Base-by-base conservation (phyloP, 306 rosid species). In the Neltuma alba region DNA sequence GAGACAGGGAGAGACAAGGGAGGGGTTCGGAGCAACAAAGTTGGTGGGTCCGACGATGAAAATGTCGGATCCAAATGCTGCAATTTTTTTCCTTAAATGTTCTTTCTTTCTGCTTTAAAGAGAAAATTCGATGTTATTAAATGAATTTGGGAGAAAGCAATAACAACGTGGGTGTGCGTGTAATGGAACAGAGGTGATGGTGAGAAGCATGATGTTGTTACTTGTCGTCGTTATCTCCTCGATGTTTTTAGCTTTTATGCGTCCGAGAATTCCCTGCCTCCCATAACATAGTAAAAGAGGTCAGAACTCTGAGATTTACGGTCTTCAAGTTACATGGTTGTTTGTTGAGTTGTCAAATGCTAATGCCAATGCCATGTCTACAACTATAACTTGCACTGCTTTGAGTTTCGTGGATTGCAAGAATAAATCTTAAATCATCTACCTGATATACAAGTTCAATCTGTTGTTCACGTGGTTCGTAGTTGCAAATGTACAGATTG, bases 1-100 rank as follows among this genome's bases (percentile, higher is more conserved):
- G 4, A 41, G 37, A 14, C 75, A 40, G 76, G 72, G 55, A 80
- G 81, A 80, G 67, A 77, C 47, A 76, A 23, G 62, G 18, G 23
- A 31, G 54, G 36, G 48, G 21, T 76, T 27, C 13, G 23, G 20
- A 41, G 73, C 27, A 25, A 27, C 2, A 54, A 40, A 16, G 76
- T 54, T 38, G 66, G 61, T 48, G 76, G 83, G 81, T 82, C 84
- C 82, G 79, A 81, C 74, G 73, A 81, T 86, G 75, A 67, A 70
- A 69, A 79, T 79, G 86, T 79, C 80, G 86, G 84, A 74, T 83
- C 91, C 78, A 72, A 77, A 82, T 69, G 67, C 57, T 21, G 75
- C 81, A 77, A 23, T 72, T 52, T 36, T 54, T 72, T 65, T 71
- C 78, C 36, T 66, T 42, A 25, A 57, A 57, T 57, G 12, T 10